Base-by-base conservation (phyloP, 2,329 filamentous ascomycete species). In the Fusarium acutatum region DNA sequence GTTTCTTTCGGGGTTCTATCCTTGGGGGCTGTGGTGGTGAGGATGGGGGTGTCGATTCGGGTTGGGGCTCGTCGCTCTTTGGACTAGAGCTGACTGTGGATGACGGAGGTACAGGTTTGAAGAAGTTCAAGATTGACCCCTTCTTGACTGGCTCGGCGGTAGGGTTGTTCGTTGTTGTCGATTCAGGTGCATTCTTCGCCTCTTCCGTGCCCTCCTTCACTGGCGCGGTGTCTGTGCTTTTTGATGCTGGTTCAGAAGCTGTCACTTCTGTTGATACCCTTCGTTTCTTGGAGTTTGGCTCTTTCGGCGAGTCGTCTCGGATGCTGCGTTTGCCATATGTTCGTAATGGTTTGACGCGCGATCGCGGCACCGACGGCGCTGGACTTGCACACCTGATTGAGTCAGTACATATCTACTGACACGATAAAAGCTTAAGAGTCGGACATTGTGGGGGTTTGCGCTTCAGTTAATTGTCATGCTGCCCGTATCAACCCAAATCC, bases 61-160 rank as follows among this genome's bases (percentile, higher is more conserved):
- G 61, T 15, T 79, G 56, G 8, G 59, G 44, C 3, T 73, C 64
- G 4, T 76, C 67, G 9, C 60, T 72, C 44, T 71, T 73, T 8
- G 75, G 70, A 15, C 68, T 72, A 5, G 68, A 62, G 2, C 53
- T 10, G 11, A 49, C 49, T 5, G 70, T 35, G 4, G 66, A 65
- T 22, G 64, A 64, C 8, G 66, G 56, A 1, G 73, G 58, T 20
- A 81, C n/a, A 5, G 80, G 83, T 41, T 82, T 82, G 72, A 85
- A 85, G 66, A 85, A 86, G 61, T 73, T 81, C 53, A 85, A 69
- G 11, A 86, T 85, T 1, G 83, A 84, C 0, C 78, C 77, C 57
- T 81, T 84, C 60, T 76, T 74, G 13, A 62, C 18, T 5, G 58
- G 40, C 26, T 50, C 50, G 6, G 8, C 9, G 1, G 14, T 8